Evolutionary conservation across 1,284 basidiomycete genomes (phyloP).

Genomic region (Ustilago hordei): DNA sequence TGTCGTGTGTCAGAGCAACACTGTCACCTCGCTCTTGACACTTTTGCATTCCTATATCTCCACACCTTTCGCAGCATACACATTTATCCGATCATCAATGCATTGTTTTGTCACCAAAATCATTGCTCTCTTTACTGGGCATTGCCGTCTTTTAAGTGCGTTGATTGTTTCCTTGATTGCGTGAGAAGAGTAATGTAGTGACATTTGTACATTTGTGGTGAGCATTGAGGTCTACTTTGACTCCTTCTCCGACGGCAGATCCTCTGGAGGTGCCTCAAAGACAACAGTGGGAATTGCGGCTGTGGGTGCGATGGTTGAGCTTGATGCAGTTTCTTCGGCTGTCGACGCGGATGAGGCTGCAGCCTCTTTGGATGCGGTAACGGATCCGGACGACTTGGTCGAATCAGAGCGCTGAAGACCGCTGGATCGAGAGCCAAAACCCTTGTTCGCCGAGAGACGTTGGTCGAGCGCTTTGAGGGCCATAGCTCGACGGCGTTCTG

Average conservation of each 20-base stretch:
- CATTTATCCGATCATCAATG: slow-evolving; percentile 4
- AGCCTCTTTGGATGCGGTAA: slow-evolving; percentile 12
- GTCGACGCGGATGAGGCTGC: slow-evolving; percentile 1
- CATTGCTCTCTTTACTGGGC: not conserved
- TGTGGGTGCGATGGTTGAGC: slow-evolving; percentile 15
- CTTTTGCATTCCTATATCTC: not conserved
- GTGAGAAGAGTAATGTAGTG: not conserved
- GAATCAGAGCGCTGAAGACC: slow-evolving; percentile 33
- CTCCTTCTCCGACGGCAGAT: slow-evolving; percentile 22
- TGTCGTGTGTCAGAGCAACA: not conserved
- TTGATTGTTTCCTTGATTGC: not conserved
- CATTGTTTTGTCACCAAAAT: not conserved
- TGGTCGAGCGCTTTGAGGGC: slow-evolving; percentile 96
- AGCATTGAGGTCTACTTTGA: slow-evolving; percentile 14
- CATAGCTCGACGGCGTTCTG: slow-evolving; percentile 77
- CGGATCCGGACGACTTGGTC: slow-evolving; percentile 26
- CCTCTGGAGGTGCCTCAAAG: slow-evolving; percentile 49
- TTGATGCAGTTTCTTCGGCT: slow-evolving; percentile 5
- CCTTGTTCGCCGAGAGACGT: slow-evolving; percentile 75
- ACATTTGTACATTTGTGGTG: not conserved
- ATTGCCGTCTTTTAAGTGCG: not conserved
- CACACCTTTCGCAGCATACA: not conserved
- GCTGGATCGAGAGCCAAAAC: slow-evolving; percentile 23
- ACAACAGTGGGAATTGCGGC: slow-evolving; percentile 41
- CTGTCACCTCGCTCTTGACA: not conserved